A percentile compares a stretch with the other conserved stretches of the same genome.
These are phyloP conservation scores for Aotearoamyces nothofagi DNA, from an alignment of 2,329 filamentous ascomycete genomes.

Conservation along the genomic window DNA sequence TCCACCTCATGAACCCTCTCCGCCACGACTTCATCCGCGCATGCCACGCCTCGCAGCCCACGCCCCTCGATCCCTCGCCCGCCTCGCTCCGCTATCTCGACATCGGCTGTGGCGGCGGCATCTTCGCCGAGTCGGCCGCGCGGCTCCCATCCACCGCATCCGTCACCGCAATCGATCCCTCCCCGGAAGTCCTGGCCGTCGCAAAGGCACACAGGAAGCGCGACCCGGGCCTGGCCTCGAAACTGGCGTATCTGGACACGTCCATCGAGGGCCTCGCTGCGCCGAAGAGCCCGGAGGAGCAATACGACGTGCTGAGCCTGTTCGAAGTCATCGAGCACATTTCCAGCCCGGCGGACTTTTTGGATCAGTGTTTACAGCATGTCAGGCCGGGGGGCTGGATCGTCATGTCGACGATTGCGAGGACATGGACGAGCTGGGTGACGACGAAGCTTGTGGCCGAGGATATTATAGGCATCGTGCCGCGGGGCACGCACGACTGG, in stretches of 20 bases:
- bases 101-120: slow-evolving; percentile 89
- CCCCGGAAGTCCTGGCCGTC: slow-evolving; percentile 55
- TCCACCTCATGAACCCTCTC: slow-evolving; percentile 96
- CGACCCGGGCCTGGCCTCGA: slow-evolving; percentile 50
- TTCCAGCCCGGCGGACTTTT: slow-evolving; percentile 56
- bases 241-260: slow-evolving; percentile 59
- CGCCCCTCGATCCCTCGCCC: slow-evolving; percentile 20
- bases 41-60: slow-evolving; percentile 46
- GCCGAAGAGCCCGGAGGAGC: slow-evolving; percentile 23
- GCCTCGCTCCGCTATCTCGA: slow-evolving; percentile 60
- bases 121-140: slow-evolving; percentile 82
- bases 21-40: slow-evolving; percentile 79
- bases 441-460: slow-evolving; percentile 90
- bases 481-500: slow-evolving; percentile 92
- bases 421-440: slow-evolving; percentile 78
- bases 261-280: slow-evolving; percentile 55
- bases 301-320: slow-evolving; percentile 68
- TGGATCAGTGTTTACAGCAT: slow-evolving; percentile 55
- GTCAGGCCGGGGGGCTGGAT: slow-evolving; percentile 89
- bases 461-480: slow-evolving; percentile 74
- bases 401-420: slow-evolving; percentile 79
- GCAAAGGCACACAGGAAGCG: slow-evolving; percentile 60
- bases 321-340: slow-evolving; percentile 98
- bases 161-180: slow-evolving; percentile 69
- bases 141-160: slow-evolving; percentile 44